phyloP scores from a whole-genome alignment of 139 green algal species.

The Yamagishiella unicocca region DNA sequence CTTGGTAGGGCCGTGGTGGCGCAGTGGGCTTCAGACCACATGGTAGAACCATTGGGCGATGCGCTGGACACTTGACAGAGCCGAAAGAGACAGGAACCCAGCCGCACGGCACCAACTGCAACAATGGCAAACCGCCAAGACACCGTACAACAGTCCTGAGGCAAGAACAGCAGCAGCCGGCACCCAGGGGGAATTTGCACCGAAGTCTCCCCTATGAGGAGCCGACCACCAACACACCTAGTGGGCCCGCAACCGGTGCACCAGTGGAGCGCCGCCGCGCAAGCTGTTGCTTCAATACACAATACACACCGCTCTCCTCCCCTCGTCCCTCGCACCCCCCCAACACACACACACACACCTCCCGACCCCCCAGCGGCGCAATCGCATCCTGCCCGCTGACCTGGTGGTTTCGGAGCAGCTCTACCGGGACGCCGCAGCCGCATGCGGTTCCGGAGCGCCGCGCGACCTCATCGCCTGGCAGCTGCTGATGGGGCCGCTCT shows the following conservation, averaged over 20 bases:
- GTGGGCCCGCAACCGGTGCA: not conserved
- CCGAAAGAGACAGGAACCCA: too few species aligned
- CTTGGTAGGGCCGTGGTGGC: too few species aligned
- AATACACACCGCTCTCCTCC: not conserved
- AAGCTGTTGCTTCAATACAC: not conserved
- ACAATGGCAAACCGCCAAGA: too few species aligned
- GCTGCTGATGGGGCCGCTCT: not conserved
- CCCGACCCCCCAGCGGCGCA: constrained; percentile 1
- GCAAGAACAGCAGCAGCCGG: too few species aligned
- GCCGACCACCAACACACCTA: too few species aligned
- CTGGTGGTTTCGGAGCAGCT: not conserved
- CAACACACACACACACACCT: not conserved
- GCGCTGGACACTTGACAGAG: too few species aligned
- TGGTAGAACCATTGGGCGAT: too few species aligned
- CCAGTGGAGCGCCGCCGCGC: too few species aligned
- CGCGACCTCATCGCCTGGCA: not conserved
- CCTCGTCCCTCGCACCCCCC: not conserved
- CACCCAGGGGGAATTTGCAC: too few species aligned
- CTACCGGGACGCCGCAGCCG: not conserved
- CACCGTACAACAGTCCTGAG: too few species aligned
- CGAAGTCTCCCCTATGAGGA: too few species aligned
- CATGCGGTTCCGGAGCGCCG: not conserved
- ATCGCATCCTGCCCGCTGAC: constrained; percentile 5
- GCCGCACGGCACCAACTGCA: too few species aligned
- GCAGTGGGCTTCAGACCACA: not conserved